Evolutionary conservation across 2,329 filamentous ascomycete genomes (phyloP).

Genomic region (Penicillium freii): DNA sequence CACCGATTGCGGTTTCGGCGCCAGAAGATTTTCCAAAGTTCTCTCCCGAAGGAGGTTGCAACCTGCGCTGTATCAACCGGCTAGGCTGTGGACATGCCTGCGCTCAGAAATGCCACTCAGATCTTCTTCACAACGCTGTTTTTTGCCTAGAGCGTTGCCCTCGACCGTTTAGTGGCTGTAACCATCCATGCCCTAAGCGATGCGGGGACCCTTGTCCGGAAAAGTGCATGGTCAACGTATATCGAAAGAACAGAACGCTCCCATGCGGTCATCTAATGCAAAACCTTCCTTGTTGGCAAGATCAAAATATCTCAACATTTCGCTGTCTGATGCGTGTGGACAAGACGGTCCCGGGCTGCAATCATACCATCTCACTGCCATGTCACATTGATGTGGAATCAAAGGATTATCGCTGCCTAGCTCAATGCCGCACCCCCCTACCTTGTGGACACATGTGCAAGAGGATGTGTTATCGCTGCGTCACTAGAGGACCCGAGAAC

Average conservation of each 20-base stretch:
- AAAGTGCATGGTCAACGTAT: conserved; percentile 34
- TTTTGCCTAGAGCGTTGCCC: conserved; percentile 44
- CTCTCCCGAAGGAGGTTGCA: conserved; percentile 63
- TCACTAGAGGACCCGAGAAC: conserved; percentile 25
- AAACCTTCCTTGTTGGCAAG: conserved; percentile 36
- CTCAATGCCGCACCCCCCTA: conserved; percentile 47
- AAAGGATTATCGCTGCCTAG: conserved; percentile 48
- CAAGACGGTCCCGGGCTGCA: conserved; percentile 54
- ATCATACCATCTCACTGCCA: conserved; percentile 51
- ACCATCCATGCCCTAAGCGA: conserved; percentile 41
- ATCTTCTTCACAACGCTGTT: conserved; percentile 43
- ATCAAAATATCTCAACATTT: conserved; percentile 48
- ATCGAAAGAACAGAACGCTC: conserved; percentile 24
- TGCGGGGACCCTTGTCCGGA: conserved; percentile 46
- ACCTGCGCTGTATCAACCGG: conserved; percentile 47
- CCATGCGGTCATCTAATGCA: conserved; percentile 33
- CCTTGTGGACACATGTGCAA: conserved; percentile 61
- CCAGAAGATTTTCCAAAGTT: conserved; percentile 58
- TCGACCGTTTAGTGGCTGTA: conserved; percentile 37
- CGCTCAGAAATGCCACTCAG: conserved; percentile 46
- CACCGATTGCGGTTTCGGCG: conserved; percentile 48
- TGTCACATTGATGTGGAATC: conserved; percentile 52
- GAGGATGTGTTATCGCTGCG: conserved; percentile 52
- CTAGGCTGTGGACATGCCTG: conserved; percentile 50
- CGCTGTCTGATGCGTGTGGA: conserved; percentile 50